A percentile compares a stretch with the other conserved stretches of the same genome.
Evolutionary conservation across 2,329 filamentous ascomycete species (phyloP).

Genomic region (Lecanicillium sp.): DNA sequence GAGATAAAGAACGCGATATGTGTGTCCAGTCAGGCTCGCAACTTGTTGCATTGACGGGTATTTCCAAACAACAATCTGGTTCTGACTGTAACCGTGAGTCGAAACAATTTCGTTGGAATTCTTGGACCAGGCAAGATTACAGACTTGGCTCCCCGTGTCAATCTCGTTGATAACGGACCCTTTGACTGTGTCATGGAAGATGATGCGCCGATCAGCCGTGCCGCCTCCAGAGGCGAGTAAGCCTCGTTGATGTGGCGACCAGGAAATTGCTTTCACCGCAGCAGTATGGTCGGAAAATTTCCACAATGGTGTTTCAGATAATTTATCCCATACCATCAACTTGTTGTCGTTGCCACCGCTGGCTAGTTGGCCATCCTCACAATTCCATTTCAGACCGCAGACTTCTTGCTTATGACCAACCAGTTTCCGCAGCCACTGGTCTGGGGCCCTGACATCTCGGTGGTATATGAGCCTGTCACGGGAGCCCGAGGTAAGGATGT

Average conservation of each 20-base stretch:
- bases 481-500: constrained; percentile 93
- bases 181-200: constrained; percentile 95
- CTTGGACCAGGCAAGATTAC: constrained; percentile 94
- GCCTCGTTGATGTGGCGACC: constrained; percentile 93
- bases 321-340: constrained; percentile 95
- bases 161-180: constrained; percentile 77
- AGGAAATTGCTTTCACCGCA: constrained; percentile 94
- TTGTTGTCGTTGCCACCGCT: constrained; percentile 99
- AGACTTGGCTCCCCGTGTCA: constrained; percentile 97
- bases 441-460: constrained; percentile 85
- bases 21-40: constrained; percentile 90
- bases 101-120: constrained; percentile 97
- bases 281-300: constrained; percentile 94
- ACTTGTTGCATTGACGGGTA: constrained; percentile 98
- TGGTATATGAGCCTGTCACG: constrained; percentile 92
- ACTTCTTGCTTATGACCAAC: constrained; percentile 97
- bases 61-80: constrained; percentile 99
- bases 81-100: constrained; percentile 95
- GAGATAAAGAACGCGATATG: constrained; percentile 90
- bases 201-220: constrained; percentile 91
- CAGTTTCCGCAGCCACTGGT: constrained; percentile 82
- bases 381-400: constrained; percentile 95
- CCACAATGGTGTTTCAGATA: constrained; percentile 85
- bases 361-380: constrained; percentile 88
- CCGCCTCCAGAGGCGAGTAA: constrained; percentile 93